Evolutionary conservation across 2,329 filamentous ascomycete genomes (phyloP).

Genomic region (Sarocladium strictum): DNA sequence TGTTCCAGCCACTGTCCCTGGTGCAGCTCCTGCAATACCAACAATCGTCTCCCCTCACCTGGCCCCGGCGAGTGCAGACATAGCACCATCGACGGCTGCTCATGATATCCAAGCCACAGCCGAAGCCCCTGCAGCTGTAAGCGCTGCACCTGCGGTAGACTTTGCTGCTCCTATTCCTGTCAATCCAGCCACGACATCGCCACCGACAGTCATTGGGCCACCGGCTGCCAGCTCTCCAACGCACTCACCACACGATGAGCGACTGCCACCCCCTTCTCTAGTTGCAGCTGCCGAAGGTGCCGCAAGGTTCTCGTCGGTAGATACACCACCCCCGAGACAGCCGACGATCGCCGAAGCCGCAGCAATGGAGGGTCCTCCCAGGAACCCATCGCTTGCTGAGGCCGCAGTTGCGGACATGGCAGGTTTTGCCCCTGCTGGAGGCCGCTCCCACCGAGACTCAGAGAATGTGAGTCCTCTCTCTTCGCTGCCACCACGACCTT

Average conservation of each 20-base stretch:
- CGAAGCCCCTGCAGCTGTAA: not conserved
- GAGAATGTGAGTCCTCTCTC: slow-evolving; percentile 5
- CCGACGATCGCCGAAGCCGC: not conserved
- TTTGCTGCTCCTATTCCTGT: not conserved
- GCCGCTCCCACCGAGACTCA: not conserved
- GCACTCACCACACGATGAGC: not conserved
- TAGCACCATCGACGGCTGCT: not conserved
- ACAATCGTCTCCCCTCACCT: not conserved
- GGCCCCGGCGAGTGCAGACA: not conserved
- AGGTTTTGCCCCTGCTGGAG: not conserved
- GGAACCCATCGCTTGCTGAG: not conserved
- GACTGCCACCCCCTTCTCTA: not conserved
- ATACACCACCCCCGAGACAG: not conserved
- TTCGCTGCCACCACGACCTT: slow-evolving; percentile 6
- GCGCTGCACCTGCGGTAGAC: not conserved
- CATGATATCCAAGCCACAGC: not conserved
- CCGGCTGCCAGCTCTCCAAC: not conserved
- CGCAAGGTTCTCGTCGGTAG: not conserved
- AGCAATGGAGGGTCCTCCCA: not conserved
- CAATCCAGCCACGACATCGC: not conserved
- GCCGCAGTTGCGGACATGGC: slow-evolving; percentile 4
- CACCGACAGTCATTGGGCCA: not conserved
- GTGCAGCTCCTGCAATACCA: slow-evolving; percentile 1
- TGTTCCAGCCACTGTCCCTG: not conserved
- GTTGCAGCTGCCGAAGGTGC: slow-evolving; percentile 1